Evolutionary conservation across 352 stramenopile species (phyloP).

Genomic region (Phytophthora pisi): DNA sequence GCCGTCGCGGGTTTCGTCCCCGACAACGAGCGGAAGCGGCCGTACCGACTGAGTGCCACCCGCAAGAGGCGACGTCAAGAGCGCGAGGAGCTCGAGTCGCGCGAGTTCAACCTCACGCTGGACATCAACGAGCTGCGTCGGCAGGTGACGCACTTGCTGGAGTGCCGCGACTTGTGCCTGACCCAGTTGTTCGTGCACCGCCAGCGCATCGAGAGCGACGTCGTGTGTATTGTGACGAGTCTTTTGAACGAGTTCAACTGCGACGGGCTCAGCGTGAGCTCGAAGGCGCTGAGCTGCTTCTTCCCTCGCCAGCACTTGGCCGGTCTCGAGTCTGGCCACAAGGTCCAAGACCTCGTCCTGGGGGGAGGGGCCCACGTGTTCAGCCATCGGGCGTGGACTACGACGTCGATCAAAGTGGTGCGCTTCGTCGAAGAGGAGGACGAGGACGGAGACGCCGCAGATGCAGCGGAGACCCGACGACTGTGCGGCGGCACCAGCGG

Average conservation of each 20-base stretch:
- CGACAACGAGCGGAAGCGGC: constrained; percentile 22
- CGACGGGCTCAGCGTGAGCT: neutral
- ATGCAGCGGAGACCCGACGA: constrained; percentile 5
- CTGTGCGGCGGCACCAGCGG: constrained; percentile 10
- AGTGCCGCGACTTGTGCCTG: constrained; percentile 14
- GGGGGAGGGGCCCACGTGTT: constrained; percentile 5
- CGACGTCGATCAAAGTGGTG: neutral
- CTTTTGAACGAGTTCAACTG: constrained; percentile 13
- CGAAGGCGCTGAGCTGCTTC: neutral
- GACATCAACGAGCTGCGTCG: constrained; percentile 29
- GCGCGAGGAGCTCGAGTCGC: constrained; percentile 11
- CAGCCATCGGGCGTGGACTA: constrained; percentile 6
- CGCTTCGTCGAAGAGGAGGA: constrained; percentile 7
- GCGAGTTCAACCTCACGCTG: constrained; percentile 30
- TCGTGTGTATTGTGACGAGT: constrained; percentile 1
- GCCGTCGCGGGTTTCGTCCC: neutral
- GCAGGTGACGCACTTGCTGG: constrained; percentile 25
- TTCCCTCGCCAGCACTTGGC: neutral
- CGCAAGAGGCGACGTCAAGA: constrained; percentile 5
- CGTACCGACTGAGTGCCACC: constrained; percentile 20
- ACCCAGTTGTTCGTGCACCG: constrained; percentile 18
- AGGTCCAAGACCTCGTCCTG: constrained; percentile 1
- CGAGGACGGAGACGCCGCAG: neutral
- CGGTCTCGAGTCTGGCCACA: neutral
- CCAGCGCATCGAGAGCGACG: constrained; percentile 15